Evolutionary conservation across 2,329 filamentous ascomycete species (phyloP).

Genomic region (Fusarium sterilihyphosum): DNA sequence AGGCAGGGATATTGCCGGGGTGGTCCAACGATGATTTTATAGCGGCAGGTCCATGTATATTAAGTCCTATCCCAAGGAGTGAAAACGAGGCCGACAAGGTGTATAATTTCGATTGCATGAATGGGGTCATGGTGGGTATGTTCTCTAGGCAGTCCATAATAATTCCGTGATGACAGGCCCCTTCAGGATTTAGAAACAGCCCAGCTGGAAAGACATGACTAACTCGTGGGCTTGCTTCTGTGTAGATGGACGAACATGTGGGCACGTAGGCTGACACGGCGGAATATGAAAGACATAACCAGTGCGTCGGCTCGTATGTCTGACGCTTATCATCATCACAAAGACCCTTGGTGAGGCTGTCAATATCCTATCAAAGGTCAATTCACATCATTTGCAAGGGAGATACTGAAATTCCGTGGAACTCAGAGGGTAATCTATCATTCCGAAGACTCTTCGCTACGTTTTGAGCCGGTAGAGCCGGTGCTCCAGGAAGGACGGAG

Average conservation of each 20-base stretch:
- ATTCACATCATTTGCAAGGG: not conserved
- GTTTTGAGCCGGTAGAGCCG: not conserved
- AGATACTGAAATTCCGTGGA: not conserved
- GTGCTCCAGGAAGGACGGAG: not conserved
- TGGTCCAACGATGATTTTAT: too few species aligned
- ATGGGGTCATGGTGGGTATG: not conserved
- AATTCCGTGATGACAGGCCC: not conserved
- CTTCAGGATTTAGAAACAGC: not conserved
- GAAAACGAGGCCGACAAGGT: not conserved
- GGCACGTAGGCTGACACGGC: not conserved
- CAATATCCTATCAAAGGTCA: not conserved
- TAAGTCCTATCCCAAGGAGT: not conserved
- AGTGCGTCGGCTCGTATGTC: not conserved
- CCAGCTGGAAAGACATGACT: not conserved
- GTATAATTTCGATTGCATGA: not conserved
- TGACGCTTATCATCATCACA: not conserved
- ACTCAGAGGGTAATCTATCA: not conserved
- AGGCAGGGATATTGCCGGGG: too few species aligned
- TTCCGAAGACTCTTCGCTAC: not conserved
- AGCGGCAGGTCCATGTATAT: too few species aligned
- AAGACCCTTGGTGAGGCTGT: not conserved
- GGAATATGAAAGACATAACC: not conserved
- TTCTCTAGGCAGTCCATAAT: not conserved
- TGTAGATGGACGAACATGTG: not conserved
- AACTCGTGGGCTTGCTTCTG: not conserved